Evolutionary conservation across 2,329 filamentous ascomycete species (phyloP).

Genomic region (Colletotrichum sansevieriae): DNA sequence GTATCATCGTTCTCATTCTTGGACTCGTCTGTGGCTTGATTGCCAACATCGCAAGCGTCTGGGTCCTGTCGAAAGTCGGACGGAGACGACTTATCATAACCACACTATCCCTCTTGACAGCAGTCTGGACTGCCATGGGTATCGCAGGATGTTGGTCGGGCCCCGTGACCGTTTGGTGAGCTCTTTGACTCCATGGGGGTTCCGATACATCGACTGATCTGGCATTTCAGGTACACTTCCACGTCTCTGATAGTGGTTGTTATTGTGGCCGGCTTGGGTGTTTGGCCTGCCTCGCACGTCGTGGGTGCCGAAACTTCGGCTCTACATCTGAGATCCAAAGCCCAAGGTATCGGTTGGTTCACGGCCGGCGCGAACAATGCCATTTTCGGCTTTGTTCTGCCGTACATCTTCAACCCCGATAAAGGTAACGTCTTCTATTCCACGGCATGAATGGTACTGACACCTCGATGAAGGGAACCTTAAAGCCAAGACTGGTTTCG

Average conservation of each 20-base stretch:
- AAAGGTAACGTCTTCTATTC: conserved; percentile 33
- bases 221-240: conserved; percentile 43
- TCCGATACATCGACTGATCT: background rate
- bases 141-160: conserved; percentile 60
- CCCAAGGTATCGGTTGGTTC: conserved; percentile 59
- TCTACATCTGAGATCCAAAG: conserved; percentile 57
- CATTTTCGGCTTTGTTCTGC: conserved; percentile 60
- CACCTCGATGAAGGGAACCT: conserved; percentile 52
- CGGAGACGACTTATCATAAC: conserved; percentile 54
- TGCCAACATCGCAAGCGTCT: conserved; percentile 59
- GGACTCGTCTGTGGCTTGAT: conserved; percentile 60
- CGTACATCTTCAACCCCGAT: conserved; percentile 63
- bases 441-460: no score
- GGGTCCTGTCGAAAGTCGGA: conserved; percentile 56
- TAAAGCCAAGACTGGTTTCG: conserved; percentile 56
- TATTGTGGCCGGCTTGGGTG: conserved; percentile 55
- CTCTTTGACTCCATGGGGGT: background rate
- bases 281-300: conserved; percentile 59
- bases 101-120: conserved; percentile 49
- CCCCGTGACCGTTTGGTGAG: conserved; percentile 55
- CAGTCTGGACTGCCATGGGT: conserved; percentile 60
- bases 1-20: conserved; percentile 59
- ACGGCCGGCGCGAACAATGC: conserved; percentile 55
- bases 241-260: conserved; percentile 60
- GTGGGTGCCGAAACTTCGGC: conserved; percentile 59